A percentile compares a stretch with the other conserved stretches of the same genome.
phyloP scores from a whole-genome alignment of 2,329 filamentous ascomycete genomes.

The Neoarthrinium moseri region DNA sequence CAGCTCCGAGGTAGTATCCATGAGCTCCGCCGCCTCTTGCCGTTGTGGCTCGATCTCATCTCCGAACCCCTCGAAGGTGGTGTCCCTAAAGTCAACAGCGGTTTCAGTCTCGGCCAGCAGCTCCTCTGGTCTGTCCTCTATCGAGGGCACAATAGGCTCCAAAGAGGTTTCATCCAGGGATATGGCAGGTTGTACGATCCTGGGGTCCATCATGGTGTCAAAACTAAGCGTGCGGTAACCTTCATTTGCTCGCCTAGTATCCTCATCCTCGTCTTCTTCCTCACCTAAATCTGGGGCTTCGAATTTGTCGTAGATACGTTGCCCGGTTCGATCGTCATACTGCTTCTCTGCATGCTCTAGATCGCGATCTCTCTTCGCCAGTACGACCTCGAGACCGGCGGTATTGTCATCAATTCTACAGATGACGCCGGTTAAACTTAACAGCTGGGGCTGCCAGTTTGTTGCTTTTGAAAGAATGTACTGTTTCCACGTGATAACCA shows the following conservation, averaged over 20 bases:
- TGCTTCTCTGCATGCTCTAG: slow-evolving; percentile 53
- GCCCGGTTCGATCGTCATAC: slow-evolving; percentile 66
- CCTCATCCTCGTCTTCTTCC: slow-evolving; percentile 47
- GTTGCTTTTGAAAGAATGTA: slow-evolving; percentile 60
- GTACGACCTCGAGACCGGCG: slow-evolving; percentile 53
- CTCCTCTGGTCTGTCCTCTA: neutral
- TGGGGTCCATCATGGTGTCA: slow-evolving; percentile 65
- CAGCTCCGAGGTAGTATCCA: neutral
- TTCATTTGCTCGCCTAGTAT: slow-evolving; percentile 35
- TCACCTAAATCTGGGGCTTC: slow-evolving; percentile 68
- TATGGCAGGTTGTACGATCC: slow-evolving; percentile 53
- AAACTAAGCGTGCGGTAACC: slow-evolving; percentile 61
- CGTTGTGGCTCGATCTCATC: neutral
- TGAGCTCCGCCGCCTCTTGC: neutral
- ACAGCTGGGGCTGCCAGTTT: slow-evolving; percentile 65
- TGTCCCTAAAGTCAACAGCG: neutral
- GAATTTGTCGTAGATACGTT: slow-evolving; percentile 74
- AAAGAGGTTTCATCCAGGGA: slow-evolving; percentile 8
- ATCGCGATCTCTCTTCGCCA: slow-evolving; percentile 68
- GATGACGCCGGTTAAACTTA: slow-evolving; percentile 65
- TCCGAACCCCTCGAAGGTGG: slow-evolving; percentile 10
- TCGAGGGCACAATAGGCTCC: slow-evolving; percentile 2
- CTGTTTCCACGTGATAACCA: slow-evolving; percentile 69
- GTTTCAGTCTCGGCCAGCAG: neutral
- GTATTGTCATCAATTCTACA: slow-evolving; percentile 53